phyloP scores from a whole-genome alignment of 768 basidiomycete species.

The Lyophyllum shimeji region DNA sequence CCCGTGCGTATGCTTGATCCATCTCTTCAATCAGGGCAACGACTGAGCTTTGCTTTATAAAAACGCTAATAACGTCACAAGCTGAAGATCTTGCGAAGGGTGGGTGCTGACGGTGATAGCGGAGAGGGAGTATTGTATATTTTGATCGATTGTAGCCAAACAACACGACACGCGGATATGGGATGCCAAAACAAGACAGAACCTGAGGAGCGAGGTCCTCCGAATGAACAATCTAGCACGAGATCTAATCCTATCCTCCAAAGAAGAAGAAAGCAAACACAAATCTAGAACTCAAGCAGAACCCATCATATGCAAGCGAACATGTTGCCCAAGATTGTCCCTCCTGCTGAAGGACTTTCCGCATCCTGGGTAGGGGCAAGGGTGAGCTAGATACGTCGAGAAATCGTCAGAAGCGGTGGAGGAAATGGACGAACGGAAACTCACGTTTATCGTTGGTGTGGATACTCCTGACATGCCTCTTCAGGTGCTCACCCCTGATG shows the following conservation, averaged over 20 bases:
- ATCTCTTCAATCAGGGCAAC: neutral
- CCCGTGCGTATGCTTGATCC: neutral
- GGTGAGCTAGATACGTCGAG: slow-evolving; percentile 41
- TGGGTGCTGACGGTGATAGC: neutral
- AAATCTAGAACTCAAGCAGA: slow-evolving; percentile 11
- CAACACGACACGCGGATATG: neutral
- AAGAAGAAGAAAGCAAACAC: neutral
- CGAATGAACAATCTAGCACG: neutral
- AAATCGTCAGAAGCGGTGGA: slow-evolving; percentile 18
- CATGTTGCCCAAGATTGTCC: slow-evolving; percentile 79
- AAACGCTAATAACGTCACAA: neutral
- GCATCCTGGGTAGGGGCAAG: slow-evolving; percentile 65
- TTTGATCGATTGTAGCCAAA: neutral
- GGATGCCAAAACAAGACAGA: neutral
- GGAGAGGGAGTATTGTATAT: neutral
- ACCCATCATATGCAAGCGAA: slow-evolving; percentile 52
- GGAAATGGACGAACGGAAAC: slow-evolving; percentile 28
- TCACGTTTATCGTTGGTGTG: slow-evolving; percentile 92
- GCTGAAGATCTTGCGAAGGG: neutral
- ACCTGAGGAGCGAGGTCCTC: neutral
- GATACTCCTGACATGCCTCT: slow-evolving; percentile 84
- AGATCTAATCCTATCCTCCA: neutral
- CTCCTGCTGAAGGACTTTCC: slow-evolving; percentile 69
- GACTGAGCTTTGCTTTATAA: neutral
- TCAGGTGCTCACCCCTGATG: slow-evolving; percentile 85